Percentiles rank a stretch among this genome's conserved stretches.
Conservation (phyloP, 139 green algal species). For the Ulvella scutata region DNA sequence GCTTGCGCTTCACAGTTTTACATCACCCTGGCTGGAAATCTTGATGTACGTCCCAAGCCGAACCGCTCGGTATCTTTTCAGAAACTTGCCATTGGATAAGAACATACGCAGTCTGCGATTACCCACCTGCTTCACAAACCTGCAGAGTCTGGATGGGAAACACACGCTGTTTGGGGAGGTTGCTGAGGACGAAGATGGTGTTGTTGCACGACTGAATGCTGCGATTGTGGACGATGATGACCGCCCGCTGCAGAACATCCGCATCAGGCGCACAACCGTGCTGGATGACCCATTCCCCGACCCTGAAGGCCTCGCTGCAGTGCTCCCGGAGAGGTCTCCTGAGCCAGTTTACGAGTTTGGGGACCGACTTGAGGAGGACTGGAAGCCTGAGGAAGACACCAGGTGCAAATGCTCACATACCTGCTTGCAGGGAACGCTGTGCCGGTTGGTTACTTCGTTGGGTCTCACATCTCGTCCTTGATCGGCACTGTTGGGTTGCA, state of each 20-base stretch:
- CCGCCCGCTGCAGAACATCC: constrained; percentile 85
- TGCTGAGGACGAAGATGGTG: constrained; percentile 7
- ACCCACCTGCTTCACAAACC: constrained; percentile 2
- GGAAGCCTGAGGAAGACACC: constrained; percentile 60
- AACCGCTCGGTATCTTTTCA: not conserved
- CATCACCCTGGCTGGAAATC: constrained; percentile 42
- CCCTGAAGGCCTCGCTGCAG: constrained; percentile 47
- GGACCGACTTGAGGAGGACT: constrained; percentile 92
- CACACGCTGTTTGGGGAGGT: constrained; percentile 88
- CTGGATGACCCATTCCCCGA: constrained; percentile 94
- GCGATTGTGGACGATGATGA: constrained; percentile 64
- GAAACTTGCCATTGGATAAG: not conserved
- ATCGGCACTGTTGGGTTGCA: too few species aligned
- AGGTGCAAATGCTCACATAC: too few species aligned
- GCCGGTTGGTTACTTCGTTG: too few species aligned
- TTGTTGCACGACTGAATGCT: constrained; percentile 80
- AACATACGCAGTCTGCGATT: not conserved
- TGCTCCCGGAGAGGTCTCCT: constrained; percentile 71
- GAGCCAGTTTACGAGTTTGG: constrained; percentile 41
- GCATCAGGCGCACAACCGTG: constrained; percentile 84
- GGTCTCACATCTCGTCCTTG: too few species aligned
- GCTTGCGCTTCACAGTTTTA: constrained; percentile 85
- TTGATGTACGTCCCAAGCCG: not conserved
- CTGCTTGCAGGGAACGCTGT: too few species aligned
- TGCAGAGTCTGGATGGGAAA: constrained; percentile 80